Base-by-base conservation (phyloP, 2,329 filamentous ascomycete genomes). In the Colletotrichum noveboracense region DNA sequence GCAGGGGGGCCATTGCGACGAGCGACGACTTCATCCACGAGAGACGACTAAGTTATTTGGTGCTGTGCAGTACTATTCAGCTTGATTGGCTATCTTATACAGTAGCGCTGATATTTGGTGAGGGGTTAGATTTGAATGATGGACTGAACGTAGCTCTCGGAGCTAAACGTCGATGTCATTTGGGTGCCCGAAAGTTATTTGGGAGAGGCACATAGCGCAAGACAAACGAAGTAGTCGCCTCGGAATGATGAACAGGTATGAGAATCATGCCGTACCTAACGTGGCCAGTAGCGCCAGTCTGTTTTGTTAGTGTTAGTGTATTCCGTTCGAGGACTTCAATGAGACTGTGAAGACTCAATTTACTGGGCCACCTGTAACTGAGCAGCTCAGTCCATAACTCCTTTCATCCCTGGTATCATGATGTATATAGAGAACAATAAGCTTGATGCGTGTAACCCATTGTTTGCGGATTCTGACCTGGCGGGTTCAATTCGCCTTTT, bases 71-170 rank as follows among this genome's bases (percentile, higher is more conserved):
- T 21, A 21, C 43, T 52, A 1, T 10, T 52, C 43, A 21, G n/a
- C n/a, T 13, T 21, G n/a, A 3, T 0, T 52, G n/a, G 3, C 0
- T 52, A 7, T 1, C 2, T 52, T 21, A 13, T 52, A 21, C 16
- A 38, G 34, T 21, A 48, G 43, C n/a, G 1, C 2, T 21, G 10
- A 2, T 48, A 21, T 21, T 13, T 21, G n/a, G 10, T 21, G n/a
- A 13, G n/a, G 6, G 3, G 43, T 0, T 13, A 7, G 18, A 13
- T 13, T 13, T 13, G 12, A 21, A 7, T 7, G 0, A 48, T 48
- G 10, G n/a, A 7, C 1, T 13, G 10, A 21, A 48, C n/a, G 10
- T 48, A 9, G n/a, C 6, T 48, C 10, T 48, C 10, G 3, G 4
- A 3, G 43, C 10, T 48, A 2, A 10, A 13, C 7, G n/a, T 48